Percentiles rank a stretch among this genome's conserved stretches.
These are phyloP conservation scores for Pugionium cornutum DNA, from an alignment of 345 rosid species.

Conservation along the genomic window DNA sequence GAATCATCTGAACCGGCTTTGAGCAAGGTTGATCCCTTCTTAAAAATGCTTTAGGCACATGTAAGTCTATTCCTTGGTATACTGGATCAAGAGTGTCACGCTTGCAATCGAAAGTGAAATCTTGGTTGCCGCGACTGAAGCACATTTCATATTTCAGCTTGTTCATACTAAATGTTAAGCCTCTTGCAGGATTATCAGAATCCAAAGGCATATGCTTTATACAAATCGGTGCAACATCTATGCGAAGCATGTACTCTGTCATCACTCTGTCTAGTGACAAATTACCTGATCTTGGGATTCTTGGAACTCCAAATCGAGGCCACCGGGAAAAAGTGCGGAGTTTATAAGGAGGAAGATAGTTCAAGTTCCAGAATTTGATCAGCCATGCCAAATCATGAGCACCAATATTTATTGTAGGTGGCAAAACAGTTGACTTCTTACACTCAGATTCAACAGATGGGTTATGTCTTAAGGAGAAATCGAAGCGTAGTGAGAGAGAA, in stretches of 20 bases:
- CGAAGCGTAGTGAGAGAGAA: conserved; percentile 80
- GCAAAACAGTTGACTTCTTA: conserved; percentile 42
- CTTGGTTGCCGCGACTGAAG: conserved; percentile 84
- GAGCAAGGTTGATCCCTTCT: conserved; percentile 54
- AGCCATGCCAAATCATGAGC: conserved; percentile 97
- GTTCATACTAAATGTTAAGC: conserved; percentile 70
- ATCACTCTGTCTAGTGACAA: conserved; percentile 89
- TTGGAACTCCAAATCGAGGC: conserved; percentile 92
- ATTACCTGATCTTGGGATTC: conserved; percentile 85
- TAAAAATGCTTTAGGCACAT: conserved; percentile 65
- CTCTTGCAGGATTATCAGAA: conserved; percentile 86
- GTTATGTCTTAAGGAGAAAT: conserved; percentile 62
- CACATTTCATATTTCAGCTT: conserved; percentile 81
- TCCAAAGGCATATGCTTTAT: conserved; percentile 72
- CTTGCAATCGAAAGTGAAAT: conserved; percentile 78
- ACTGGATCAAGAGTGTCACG: conserved; percentile 95
- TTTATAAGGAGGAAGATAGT: conserved; percentile 88
- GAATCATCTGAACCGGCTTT: conserved; percentile 53
- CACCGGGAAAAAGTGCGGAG: conserved; percentile 82
- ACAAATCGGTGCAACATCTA: conserved; percentile 73
- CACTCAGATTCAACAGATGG: conserved; percentile 44
- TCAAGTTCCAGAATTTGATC: conserved; percentile 75
- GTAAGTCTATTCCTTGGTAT: conserved; percentile 86
- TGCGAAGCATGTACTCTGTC: conserved; percentile 86
- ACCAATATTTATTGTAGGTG: conserved; percentile 68